phyloP scores from a whole-genome alignment of 768 basidiomycete species.

The Paxillus rubicundulus region DNA sequence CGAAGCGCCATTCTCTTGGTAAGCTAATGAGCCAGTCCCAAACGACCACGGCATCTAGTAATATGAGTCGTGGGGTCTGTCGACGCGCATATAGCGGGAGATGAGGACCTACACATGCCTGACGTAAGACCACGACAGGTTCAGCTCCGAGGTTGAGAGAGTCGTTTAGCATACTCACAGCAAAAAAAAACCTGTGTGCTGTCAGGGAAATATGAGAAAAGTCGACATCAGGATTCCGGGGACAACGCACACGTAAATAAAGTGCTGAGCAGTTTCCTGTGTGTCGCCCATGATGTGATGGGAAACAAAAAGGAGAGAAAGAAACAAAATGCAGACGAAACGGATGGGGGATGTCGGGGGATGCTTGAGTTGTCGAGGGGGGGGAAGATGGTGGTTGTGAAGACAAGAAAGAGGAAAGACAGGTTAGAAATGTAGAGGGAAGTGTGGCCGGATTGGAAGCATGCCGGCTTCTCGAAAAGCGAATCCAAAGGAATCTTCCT shows the following conservation, averaged over 20 bases:
- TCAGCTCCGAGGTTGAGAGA: constrained; percentile 19
- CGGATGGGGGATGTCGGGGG: background rate
- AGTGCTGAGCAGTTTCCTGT: constrained; percentile 61
- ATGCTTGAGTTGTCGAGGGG: constrained; percentile 9
- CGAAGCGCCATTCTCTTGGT: constrained; percentile 75
- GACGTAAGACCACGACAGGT: constrained; percentile 29
- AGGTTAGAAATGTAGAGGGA: constrained; percentile 26
- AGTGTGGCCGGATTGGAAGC: constrained; percentile 24
- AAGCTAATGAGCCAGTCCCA: constrained; percentile 87
- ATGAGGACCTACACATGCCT: constrained; percentile 66
- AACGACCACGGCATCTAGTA: constrained; percentile 70
- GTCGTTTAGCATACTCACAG: constrained; percentile 50
- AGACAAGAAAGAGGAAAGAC: constrained; percentile 1
- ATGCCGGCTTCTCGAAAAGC: constrained; percentile 29
- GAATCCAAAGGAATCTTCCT: constrained; percentile 11
- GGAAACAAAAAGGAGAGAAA: constrained; percentile 13
- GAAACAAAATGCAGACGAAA: constrained; percentile 9
- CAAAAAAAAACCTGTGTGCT: constrained; percentile 79
- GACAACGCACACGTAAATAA: constrained; percentile 64
- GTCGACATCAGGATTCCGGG: background rate
- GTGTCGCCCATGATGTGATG: constrained; percentile 41
- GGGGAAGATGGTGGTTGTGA: constrained; percentile 9
- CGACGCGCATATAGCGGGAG: constrained; percentile 17
- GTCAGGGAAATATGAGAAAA: constrained; percentile 13
- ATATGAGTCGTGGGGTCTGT: background rate